Conservation (phyloP, 139 green algal species). For the Auxenochlorella pyrenoidosa region DNA sequence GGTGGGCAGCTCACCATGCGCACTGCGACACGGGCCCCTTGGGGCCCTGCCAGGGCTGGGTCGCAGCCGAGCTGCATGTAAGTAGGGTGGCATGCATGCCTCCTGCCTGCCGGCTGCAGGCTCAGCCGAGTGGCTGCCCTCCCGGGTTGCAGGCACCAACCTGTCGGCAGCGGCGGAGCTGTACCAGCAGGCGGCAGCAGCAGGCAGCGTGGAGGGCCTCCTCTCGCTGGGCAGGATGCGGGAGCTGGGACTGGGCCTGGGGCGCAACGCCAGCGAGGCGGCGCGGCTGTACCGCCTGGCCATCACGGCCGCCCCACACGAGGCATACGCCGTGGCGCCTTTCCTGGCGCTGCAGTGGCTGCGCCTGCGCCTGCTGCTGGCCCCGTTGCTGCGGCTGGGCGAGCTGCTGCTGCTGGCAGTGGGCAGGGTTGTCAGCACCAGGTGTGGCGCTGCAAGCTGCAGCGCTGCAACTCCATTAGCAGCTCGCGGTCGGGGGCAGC, state of each 20-base stretch:
- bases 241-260: conserved; percentile 20
- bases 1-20: not conserved
- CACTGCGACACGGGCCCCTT: not conserved
- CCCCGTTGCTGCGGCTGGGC: not conserved
- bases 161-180: not conserved
- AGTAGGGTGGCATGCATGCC: no score
- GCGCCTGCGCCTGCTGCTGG: conserved; percentile 26
- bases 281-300: conserved; percentile 14
- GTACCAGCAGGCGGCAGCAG: not conserved
- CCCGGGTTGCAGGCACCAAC: conserved; percentile 3
- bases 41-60: no score
- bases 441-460: not conserved
- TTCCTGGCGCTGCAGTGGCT: conserved; percentile 34
- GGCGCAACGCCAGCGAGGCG: not conserved
- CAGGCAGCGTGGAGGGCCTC: conserved; percentile 21
- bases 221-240: conserved; percentile 28
- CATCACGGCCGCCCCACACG: not conserved
- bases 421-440: not conserved
- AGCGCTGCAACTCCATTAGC: no score
- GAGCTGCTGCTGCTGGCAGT: not conserved
- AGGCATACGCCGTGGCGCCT: not conserved
- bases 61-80: not conserved
- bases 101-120: not conserved
- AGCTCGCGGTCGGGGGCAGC: no score
- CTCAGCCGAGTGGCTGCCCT: not conserved